Evolutionary conservation across 352 stramenopile genomes (phyloP), one percentile per base, ranked within the genome.

Genomic region (Globisporangium irregulare): DNA sequence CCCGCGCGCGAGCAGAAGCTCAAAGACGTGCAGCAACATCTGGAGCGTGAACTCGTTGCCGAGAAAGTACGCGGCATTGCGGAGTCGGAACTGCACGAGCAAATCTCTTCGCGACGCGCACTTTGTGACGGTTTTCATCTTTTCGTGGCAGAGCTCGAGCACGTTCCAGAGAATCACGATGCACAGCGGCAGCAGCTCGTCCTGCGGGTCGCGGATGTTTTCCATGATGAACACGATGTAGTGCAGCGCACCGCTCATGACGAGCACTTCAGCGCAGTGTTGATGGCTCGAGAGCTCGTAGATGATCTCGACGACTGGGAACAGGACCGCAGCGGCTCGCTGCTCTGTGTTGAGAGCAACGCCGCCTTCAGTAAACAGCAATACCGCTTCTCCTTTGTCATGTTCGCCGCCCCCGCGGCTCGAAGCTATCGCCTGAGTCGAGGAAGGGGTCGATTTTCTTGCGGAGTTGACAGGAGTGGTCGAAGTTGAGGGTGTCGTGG

Each of bases 121-220:
- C 32, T 70, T 84, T 6, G 62, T 66, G 9, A 87, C 41, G 0
- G 69, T 63, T 25, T 73, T 73, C 32, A 82, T 75, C 62, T 87
- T 90, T 22, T 88, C 77, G 8, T 89, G 78, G 57, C 79, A 78
- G 10, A 88, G 72, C 66, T 94, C 81, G 0, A 94, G 70, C 7
- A 91, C 79, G 67, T 91, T 93, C 86, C 84, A 94, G 9, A 92
- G 64, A n/a, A 79, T 87, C 20, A 82, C 81, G 2, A 94, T 69
- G 54, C 84, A 91, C n/a, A 90, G 66, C 6, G 84, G 75, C 9
- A 94, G 62, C 14, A 92, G 74, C 66, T 93, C 86, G 55, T 94
- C 84, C 22, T 90, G 81, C 3, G 80, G 62, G 6, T 80, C 79
- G 3, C 72, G 68, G 64, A 91, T 79, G 51, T 67, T 78, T 24